phyloP scores from a whole-genome alignment of 1,284 basidiomycete species.

The Megacollybia platyphylla region DNA sequence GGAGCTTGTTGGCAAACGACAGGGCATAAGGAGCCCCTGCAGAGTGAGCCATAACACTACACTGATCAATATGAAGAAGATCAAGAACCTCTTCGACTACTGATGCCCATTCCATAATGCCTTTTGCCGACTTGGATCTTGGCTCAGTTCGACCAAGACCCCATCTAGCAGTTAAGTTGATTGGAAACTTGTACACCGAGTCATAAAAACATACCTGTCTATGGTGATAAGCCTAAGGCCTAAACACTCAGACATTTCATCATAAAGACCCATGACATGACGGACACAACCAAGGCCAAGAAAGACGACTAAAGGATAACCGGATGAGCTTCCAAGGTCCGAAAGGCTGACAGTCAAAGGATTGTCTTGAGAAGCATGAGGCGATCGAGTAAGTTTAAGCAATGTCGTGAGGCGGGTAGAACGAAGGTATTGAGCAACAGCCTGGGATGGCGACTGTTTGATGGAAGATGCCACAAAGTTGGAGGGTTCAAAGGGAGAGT shows the following conservation, averaged over 20 bases:
- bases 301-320: conserved; percentile 83
- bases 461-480: conserved; percentile 25
- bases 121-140: conserved; percentile 55
- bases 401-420: conserved; percentile 78
- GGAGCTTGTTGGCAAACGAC: conserved; percentile 68
- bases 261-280: conserved; percentile 89
- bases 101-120: conserved; percentile 83
- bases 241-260: conserved; percentile 87
- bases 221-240: conserved; percentile 87
- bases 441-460: conserved; percentile 42
- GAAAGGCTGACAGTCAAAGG: conserved; percentile 84
- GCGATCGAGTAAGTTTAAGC: conserved; percentile 64
- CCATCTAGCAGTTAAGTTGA: conserved; percentile 45
- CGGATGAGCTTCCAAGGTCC: conserved; percentile 75
- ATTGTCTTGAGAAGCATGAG: conserved; percentile 61
- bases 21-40: conserved; percentile 93
- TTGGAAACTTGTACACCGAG: conserved; percentile 1
- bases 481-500: conserved; percentile 30
- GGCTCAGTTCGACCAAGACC: conserved; percentile 83
- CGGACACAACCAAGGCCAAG: conserved; percentile 90
- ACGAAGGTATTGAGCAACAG: conserved; percentile 74
- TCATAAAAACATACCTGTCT: conserved; percentile 50
- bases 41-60: conserved; percentile 91
- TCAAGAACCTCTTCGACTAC: conserved; percentile 87
- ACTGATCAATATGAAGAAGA: conserved; percentile 64